Evolutionary conservation across 2,329 filamentous ascomycete genomes (phyloP).

Genomic region (Cryphonectria japonica): DNA sequence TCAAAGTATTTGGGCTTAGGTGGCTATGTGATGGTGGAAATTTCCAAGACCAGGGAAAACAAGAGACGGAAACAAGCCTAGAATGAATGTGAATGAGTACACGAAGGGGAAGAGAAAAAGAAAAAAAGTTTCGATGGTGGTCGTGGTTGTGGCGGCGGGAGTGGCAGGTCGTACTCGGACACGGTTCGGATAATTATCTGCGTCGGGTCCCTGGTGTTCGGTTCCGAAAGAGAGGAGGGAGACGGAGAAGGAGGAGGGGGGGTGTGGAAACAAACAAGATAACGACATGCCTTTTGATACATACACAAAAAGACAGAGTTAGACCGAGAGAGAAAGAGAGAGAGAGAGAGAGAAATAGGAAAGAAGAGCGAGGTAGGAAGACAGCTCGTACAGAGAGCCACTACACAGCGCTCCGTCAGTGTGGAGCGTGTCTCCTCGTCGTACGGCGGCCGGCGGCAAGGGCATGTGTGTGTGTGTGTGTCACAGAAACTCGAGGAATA

Average conservation of each 20-base stretch:
- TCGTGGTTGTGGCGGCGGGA: background rate
- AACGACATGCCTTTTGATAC: too few species aligned
- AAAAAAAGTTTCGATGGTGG: too few species aligned
- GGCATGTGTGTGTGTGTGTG: background rate
- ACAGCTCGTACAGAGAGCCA: too few species aligned
- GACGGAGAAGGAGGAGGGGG: background rate
- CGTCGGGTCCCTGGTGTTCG: slow-evolving; percentile 1
- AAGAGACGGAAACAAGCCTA: background rate
- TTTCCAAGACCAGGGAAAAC: background rate
- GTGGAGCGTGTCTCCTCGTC: background rate
- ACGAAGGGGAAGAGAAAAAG: background rate
- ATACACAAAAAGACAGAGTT: background rate
- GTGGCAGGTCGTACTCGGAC: slow-evolving; percentile 8
- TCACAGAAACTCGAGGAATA: background rate
- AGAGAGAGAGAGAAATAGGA: background rate
- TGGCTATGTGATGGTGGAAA: background rate
- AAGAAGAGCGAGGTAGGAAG: background rate
- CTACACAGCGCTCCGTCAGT: background rate
- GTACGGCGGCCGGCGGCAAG: too few species aligned
- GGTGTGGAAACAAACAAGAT: too few species aligned
- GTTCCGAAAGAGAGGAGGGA: background rate
- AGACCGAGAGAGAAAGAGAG: background rate
- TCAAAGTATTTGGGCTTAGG: too few species aligned
- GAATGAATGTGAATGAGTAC: too few species aligned
- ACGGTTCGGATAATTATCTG: slow-evolving; percentile 7